Evolutionary conservation across 2,329 filamentous ascomycete species (phyloP).

Genomic region (Chaetoscypha palmicola): DNA sequence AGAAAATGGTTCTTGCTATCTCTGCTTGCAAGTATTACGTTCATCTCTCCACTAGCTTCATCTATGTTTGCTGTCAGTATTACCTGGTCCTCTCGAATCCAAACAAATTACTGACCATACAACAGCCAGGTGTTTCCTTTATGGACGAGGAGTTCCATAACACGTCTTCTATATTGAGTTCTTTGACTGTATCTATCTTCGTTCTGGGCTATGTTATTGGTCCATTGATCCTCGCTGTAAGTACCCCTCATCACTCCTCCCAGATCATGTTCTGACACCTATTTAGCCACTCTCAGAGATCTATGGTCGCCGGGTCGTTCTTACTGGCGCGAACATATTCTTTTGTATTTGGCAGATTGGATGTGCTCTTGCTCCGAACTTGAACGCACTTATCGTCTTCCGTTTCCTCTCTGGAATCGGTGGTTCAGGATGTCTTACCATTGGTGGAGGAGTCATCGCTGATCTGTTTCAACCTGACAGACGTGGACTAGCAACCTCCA

Average conservation of each 20-base stretch:
- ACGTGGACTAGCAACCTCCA: conserved; percentile 28
- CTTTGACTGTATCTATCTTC: conserved; percentile 40
- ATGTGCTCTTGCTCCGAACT: conserved; percentile 51
- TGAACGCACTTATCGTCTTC: conserved; percentile 39
- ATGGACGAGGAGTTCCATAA: conserved; percentile 23
- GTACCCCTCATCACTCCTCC: not conserved
- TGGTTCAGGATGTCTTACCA: conserved; percentile 39
- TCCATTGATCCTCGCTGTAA: conserved; percentile 44
- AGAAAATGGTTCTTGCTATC: conserved; percentile 28
- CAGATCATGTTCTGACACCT: not conserved
- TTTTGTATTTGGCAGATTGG: conserved; percentile 59
- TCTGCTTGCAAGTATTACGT: conserved; percentile 31
- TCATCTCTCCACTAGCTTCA: conserved; percentile 31
- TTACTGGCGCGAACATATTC: conserved; percentile 49
- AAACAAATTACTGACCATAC: not conserved
- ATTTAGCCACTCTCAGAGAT: conserved; percentile 50
- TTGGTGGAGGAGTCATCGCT: conserved; percentile 37
- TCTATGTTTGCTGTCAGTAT: conserved; percentile 36
- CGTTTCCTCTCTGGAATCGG: conserved; percentile 42
- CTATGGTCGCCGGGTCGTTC: conserved; percentile 52
- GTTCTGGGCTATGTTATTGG: conserved; percentile 53
- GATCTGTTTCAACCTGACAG: conserved; percentile 33
- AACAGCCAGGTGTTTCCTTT: conserved; percentile 31
- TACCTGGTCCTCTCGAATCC: not conserved
- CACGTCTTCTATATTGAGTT: conserved; percentile 18